Base-by-base conservation (phyloP, 2,329 filamentous ascomycete species). In the Hymenoscyphus infarciens region DNA sequence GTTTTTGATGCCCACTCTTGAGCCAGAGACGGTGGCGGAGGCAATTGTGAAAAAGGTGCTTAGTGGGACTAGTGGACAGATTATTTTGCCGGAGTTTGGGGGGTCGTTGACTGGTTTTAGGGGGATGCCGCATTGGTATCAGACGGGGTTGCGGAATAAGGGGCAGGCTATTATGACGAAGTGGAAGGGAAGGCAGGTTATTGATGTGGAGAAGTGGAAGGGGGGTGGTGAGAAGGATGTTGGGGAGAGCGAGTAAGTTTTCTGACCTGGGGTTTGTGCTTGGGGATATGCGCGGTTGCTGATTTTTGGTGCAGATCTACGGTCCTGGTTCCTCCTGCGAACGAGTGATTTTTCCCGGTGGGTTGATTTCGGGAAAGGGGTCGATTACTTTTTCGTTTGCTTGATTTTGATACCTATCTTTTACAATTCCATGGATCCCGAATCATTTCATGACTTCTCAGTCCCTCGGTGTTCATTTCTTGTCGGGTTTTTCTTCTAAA, bases 11-110 rank as follows among this genome's bases (percentile, higher is more conserved):
- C 76, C 78, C 42, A 71, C 85, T 63, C 77, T 83, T 38, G 79
- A 76, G 0, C 80, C 84, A 0, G 85, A 86, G 73, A 87, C 83
- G 1, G 86, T 91, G 13, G 87, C 87, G 0, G 84, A 89, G 69
- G 82, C 77, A 5, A 80, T 90, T 59, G 85, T 87, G 0, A 75
- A 79, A 64, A 82, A 87, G 70, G 83, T 90, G 5, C 69, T 88
- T 49, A 77, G 69, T 1, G 87, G 86, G 1, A 74, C 78, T 64
- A 86, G 83, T 71, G 82, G 81, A 1, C 81, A 87, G 74, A 72
- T 90, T 25, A 68, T 85, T 27, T 53, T 85, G 60, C 87, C 87
- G 38, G 42, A 31, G 57, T 13, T 27, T 31, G 22, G 16, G 1
- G 39, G 5, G 11, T 22, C 15, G 7, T 8, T 49, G 38, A 59